Base-by-base conservation (phyloP, 495 filamentous ascomycete genomes). In the Xylaria sp. region DNA sequence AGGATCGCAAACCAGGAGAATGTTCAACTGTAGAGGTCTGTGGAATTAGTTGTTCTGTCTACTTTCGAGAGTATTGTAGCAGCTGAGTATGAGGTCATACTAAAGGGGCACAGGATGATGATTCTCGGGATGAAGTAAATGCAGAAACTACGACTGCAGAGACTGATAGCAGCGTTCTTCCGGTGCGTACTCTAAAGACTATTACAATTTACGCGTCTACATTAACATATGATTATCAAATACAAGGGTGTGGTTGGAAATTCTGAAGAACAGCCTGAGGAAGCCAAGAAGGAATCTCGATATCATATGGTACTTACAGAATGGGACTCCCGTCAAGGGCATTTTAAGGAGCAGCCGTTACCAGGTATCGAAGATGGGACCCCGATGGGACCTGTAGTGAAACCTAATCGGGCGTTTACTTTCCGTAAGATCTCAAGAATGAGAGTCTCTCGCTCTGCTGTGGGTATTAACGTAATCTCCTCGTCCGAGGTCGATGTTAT, bases 401-500 rank as follows among this genome's bases (percentile, higher is more conserved):
- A 61, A 37, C 58, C 58, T 15, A 61, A 61, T 41, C 58, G 58
- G 21, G 58, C 58, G 3, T 61, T 61, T 26, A 61, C 58, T 12
- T 61, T 61, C 37, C 58, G 58, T 40, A 61, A 61, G 58, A 61
- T 61, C n/a, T 26, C 37, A 9, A 15, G 37, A 14, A 29, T 24
- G 5, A 40, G 21, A 5, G 15, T 15, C 33, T 61, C 21, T 0
- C 58, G 37, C 58, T n/a, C n/a, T 11, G 14, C 4, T 15, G 6
- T 26, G 14, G n/a, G 43, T 0, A 37, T 11, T 26, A 37, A 61
- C 7, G 26, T n/a, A n/a, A n/a, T 24, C n/a, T 61, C 33, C 33
- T 61, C 58, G 6, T 66, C 62, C 24, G 62, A 66, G 43, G 41
- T 66, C 17, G 43, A 66, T 31, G n/a, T 66, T 9, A 14, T 52